Evolutionary conservation across 495 filamentous ascomycete genomes (phyloP).

Genomic region (Monascus purpureus): DNA sequence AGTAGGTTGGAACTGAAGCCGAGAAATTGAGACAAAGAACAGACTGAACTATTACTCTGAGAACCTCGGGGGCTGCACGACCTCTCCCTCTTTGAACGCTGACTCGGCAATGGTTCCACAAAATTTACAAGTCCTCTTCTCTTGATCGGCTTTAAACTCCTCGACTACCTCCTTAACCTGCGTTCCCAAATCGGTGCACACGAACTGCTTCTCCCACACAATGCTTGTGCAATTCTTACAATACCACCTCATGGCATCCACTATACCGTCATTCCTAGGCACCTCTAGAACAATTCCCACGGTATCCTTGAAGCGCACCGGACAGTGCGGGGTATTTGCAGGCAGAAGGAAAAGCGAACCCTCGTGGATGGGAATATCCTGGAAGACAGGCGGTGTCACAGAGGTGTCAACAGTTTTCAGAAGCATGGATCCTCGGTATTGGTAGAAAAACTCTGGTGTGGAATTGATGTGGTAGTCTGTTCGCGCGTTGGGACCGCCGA

Average conservation of each 20-base stretch:
- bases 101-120: conserved; percentile 63
- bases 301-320: conserved; percentile 53
- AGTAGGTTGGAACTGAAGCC: too few relatives aligned
- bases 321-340: conserved; percentile 76
- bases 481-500: conserved; percentile 89
- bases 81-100: conserved; percentile 23
- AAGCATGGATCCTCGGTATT: conserved; percentile 84
- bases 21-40: too few relatives aligned
- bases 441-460: conserved; percentile 96
- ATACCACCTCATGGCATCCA: conserved; percentile 89
- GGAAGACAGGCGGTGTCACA: conserved; percentile 42
- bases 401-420: conserved; percentile 70
- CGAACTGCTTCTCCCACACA: conserved; percentile 77
- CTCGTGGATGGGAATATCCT: conserved; percentile 79
- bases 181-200: conserved; percentile 86
- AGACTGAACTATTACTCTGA: conserved; percentile 12
- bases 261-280: conserved; percentile 47
- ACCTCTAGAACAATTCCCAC: conserved; percentile 86
- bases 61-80: conserved; percentile 26
- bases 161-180: conserved; percentile 94
- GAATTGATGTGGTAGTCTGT: conserved; percentile 98
- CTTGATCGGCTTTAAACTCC: conserved; percentile 56
- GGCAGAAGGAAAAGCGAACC: conserved; percentile 92
- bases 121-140: conserved; percentile 58
- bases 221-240: conserved; percentile 44